Percentiles rank a stretch among this genome's conserved stretches.
These are phyloP conservation scores for Symbiodinium natans DNA, from an alignment of 73 alveolate species.

Conservation along the genomic window DNA sequence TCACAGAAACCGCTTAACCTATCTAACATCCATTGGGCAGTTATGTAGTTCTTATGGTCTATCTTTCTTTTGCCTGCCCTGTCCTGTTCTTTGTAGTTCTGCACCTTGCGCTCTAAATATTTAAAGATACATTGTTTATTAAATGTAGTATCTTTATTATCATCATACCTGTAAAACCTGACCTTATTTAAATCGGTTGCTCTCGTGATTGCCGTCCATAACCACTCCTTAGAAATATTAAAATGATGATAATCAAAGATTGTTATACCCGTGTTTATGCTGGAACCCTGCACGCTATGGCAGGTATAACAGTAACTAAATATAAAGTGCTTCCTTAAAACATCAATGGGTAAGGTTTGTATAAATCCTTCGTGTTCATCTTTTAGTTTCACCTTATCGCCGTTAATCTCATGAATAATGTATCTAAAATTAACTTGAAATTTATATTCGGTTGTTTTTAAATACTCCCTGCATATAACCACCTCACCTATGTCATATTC, in stretches of 20 bases:
- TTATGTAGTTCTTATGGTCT: not conserved
- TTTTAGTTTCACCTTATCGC: not conserved
- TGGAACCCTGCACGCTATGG: constrained; percentile 3
- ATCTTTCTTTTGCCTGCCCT: not conserved
- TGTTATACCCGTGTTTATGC: not conserved
- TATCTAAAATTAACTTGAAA: constrained; percentile 18
- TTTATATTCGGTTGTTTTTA: not conserved
- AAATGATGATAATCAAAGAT: not conserved
- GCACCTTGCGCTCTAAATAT: not conserved
- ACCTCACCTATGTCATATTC: constrained; percentile 15
- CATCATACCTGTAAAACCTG: not conserved
- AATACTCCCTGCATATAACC: not conserved
- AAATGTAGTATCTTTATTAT: too few species aligned
- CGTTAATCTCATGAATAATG: not conserved
- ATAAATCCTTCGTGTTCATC: not conserved
- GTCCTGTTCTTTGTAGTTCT: not conserved
- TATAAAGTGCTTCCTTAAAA: not conserved
- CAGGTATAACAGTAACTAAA: not conserved
- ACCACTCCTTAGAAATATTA: not conserved
- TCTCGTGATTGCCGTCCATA: not conserved
- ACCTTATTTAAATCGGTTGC: not conserved
- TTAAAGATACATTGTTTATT: too few species aligned
- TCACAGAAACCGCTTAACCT: too few species aligned
- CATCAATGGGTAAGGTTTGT: not conserved
- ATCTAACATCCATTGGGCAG: not conserved